Conservation (phyloP, 768 basidiomycete species). For the Russula olivacea region DNA sequence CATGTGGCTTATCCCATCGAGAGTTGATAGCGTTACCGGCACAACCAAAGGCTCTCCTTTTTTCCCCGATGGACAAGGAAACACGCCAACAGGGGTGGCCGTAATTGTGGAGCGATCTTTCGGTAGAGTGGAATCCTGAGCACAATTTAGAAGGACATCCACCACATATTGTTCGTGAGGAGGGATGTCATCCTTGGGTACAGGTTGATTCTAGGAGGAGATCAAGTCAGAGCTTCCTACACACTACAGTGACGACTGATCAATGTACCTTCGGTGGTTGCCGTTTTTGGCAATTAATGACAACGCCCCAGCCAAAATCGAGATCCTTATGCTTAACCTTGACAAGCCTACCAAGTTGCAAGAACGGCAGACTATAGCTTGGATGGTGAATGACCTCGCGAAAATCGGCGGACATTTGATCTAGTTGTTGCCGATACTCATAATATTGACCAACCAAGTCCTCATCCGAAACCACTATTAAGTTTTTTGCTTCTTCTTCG, state of each 20-base stretch:
- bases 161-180: conserved; percentile 90
- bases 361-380: conserved; percentile 88
- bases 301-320: conserved; percentile 96
- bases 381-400: conserved; percentile 92
- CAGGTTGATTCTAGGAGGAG: conserved; percentile 50
- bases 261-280: conserved; percentile 64
- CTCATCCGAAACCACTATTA: conserved; percentile 78
- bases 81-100: conserved; percentile 61
- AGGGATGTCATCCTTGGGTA: conserved; percentile 63
- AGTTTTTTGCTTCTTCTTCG: conserved; percentile 61
- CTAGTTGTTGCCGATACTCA: conserved; percentile 86
- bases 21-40: conserved; percentile 79
- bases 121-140: conserved; percentile 51
- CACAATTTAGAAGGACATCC: conserved; percentile 84
- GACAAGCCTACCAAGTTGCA: conserved; percentile 89
- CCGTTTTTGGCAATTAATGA: conserved; percentile 89
- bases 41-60: conserved; percentile 83
- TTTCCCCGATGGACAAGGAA: conserved; percentile 64
- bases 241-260: neutral
- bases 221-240: neutral
- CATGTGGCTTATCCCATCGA: conserved; percentile 81
- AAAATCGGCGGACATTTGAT: conserved; percentile 84
- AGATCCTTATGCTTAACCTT: conserved; percentile 79
- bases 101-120: conserved; percentile 53
- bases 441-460: conserved; percentile 83